Evolutionary conservation across 257 asterid genomes (phyloP), one percentile per base, ranked within the genome.

Genomic region (Nicotiana otophora): DNA sequence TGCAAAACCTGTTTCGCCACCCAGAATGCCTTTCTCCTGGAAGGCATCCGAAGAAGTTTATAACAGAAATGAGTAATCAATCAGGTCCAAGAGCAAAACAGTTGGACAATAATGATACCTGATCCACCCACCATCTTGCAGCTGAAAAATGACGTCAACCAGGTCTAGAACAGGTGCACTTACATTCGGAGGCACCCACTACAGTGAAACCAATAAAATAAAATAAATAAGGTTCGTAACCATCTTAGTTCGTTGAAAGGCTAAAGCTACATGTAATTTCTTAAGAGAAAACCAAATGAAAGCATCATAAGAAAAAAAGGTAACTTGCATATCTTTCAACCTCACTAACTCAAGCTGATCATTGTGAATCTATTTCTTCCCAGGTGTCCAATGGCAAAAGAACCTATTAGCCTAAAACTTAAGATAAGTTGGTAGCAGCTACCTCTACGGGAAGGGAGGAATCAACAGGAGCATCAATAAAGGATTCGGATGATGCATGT

Each of bases 111-210:
- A 26, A 53, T 16, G 30, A 42, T 89, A 96, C 99, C 99, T 94
- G 92, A 94, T 93, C 99, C 99, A 96, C 76, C 99, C 99, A 87
- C 99, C 98, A 88, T 96, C 99, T 84, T 93, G 95, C 60, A 96
- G 97, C 89, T 93, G 98, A 83, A 96, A 94, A 83, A 94, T 82
- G 81, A 91, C 95, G 78, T 94, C 99, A 81, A 96, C 98, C 88
- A 96, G 90, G 85, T 94, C 93, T 66, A 96, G 84, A 79, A 96
- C 88, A 15, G 98, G 98, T 78, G 88, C 90, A 84, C 97, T 92
- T 76, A 96, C 86, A 87, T 86, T 93, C 81, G 99, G 98, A 5
- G 99, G 97, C 82, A 94, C 91, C 98, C 98, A 96, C 99, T 96
- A 96, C 83, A 65, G 54, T 62, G 51, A 83, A 28, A 86, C 82